Percentiles rank a stretch among this genome's conserved stretches.
phyloP scores from a whole-genome alignment of 2,329 filamentous ascomycete species.

The Aureobasidium sp. region DNA sequence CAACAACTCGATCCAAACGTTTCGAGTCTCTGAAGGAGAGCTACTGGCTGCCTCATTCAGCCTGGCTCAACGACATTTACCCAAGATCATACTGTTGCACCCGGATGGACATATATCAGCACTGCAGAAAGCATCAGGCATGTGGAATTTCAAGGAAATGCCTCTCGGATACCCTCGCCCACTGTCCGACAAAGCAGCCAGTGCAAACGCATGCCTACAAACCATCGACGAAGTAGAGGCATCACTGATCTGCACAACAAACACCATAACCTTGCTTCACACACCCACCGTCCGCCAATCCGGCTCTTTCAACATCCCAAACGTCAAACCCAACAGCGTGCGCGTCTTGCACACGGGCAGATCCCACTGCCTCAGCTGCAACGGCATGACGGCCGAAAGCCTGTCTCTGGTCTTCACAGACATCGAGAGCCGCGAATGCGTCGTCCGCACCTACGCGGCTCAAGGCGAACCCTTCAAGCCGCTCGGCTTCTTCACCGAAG shows the following conservation, averaged over 20 bases:
- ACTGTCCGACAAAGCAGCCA: background rate
- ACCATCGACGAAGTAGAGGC: conserved; percentile 6
- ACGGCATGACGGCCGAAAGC: conserved; percentile 37
- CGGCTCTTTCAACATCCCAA: conserved; percentile 43
- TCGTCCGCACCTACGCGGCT: conserved; percentile 56
- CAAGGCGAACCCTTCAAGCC: conserved; percentile 42
- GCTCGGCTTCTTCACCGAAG: conserved; percentile 44
- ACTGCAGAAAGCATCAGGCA: conserved; percentile 3
- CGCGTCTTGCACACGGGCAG: conserved; percentile 46
- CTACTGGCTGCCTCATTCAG: conserved; percentile 5
- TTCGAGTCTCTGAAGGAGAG: conserved; percentile 18
- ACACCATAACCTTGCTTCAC: conserved; percentile 1
- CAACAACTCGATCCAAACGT: conserved; percentile 18
- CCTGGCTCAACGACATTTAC: background rate
- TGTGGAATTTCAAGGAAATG: conserved; percentile 7
- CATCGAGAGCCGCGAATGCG: conserved; percentile 50
- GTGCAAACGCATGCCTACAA: background rate
- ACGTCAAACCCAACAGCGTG: conserved; percentile 51
- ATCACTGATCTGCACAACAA: conserved; percentile 3
- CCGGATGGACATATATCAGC: conserved; percentile 4
- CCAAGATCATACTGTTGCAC: background rate
- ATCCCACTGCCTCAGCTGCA: background rate
- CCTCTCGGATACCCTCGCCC: background rate
- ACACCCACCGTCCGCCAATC: conserved; percentile 2
- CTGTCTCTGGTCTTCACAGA: conserved; percentile 58